phyloP scores from a whole-genome alignment of 331 rosid genomes.

The Stylosanthes scabra region DNA sequence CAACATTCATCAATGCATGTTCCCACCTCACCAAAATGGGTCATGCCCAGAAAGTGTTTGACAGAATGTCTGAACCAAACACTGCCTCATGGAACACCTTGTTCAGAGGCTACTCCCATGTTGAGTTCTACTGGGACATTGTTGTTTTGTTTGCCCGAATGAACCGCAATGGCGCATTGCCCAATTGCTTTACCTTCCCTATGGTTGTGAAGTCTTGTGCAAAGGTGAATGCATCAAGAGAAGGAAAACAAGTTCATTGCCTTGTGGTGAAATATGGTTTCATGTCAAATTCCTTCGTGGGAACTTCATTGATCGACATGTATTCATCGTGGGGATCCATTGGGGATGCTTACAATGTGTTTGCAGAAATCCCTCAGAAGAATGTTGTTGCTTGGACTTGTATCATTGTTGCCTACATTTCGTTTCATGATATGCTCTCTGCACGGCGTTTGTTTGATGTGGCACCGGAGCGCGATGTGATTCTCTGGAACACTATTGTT shows the following conservation, averaged over 20 bases:
- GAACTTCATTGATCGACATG: slow-evolving; percentile 46
- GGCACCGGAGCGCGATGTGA: slow-evolving; percentile 70
- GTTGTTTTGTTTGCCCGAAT: slow-evolving; percentile 50
- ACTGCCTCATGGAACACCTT: slow-evolving; percentile 69
- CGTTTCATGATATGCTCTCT: slow-evolving; percentile 40
- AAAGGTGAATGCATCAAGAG: slow-evolving; percentile 19
- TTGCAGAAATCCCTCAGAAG: slow-evolving; percentile 44
- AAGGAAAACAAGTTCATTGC: slow-evolving; percentile 51
- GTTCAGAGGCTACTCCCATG: slow-evolving; percentile 56
- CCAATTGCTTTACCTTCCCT: slow-evolving; percentile 46
- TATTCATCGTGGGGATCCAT: slow-evolving; percentile 33
- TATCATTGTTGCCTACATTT: slow-evolving; percentile 35
- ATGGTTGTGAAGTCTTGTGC: slow-evolving; percentile 44
- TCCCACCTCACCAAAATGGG: slow-evolving; percentile 43
- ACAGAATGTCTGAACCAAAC: slow-evolving; percentile 58
- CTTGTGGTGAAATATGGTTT: slow-evolving; percentile 33
- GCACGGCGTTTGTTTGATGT: slow-evolving; percentile 44
- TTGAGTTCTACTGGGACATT: slow-evolving; percentile 46
- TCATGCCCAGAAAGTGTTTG: slow-evolving; percentile 67
- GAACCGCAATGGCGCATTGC: slow-evolving; percentile 12
- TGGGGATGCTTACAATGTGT: slow-evolving; percentile 46
- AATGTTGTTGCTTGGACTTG: slow-evolving; percentile 55
- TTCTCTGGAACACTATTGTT: slow-evolving; percentile 72
- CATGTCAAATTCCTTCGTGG: slow-evolving; percentile 43
- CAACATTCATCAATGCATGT: slow-evolving; percentile 51